A percentile compares a stretch with the other conserved stretches of the same genome.
phyloP scores from a whole-genome alignment of 441 rosid genomes.

The Corymbia calophylla region DNA sequence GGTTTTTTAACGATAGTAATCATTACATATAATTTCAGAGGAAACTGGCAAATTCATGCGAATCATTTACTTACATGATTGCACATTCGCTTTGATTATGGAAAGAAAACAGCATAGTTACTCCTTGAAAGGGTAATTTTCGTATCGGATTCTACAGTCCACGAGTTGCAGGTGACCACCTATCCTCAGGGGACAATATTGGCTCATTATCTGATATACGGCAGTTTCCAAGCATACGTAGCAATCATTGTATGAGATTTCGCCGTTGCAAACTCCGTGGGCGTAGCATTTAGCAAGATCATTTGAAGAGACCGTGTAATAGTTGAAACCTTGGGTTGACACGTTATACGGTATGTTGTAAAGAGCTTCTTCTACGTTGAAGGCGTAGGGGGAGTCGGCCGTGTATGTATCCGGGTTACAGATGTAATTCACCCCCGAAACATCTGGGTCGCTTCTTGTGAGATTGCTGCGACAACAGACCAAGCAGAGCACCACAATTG shows the following conservation, averaged over 20 bases:
- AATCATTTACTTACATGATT: neutral
- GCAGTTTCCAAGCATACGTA: neutral
- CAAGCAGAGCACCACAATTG: neutral
- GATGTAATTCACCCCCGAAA: neutral
- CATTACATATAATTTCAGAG: neutral
- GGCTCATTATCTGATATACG: neutral
- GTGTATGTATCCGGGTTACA: neutral
- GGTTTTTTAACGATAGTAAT: neutral
- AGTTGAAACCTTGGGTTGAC: neutral
- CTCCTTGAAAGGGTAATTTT: neutral
- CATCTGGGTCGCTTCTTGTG: neutral
- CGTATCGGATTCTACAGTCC: neutral
- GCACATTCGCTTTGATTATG: neutral
- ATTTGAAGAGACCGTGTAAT: neutral
- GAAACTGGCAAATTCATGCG: neutral
- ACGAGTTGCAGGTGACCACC: neutral
- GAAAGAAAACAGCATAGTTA: neutral
- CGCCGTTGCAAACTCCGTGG: neutral
- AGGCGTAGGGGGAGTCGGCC: neutral
- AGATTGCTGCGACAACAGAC: neutral
- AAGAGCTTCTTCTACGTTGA: neutral
- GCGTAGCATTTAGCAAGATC: neutral
- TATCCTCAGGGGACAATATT: neutral
- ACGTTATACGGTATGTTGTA: neutral
- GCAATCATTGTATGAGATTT: neutral